Percentiles rank a stretch among this genome's conserved stretches.
These are phyloP conservation scores for Fagus sylvatica DNA, from an alignment of 306 rosid species.

Conservation along the genomic window DNA sequence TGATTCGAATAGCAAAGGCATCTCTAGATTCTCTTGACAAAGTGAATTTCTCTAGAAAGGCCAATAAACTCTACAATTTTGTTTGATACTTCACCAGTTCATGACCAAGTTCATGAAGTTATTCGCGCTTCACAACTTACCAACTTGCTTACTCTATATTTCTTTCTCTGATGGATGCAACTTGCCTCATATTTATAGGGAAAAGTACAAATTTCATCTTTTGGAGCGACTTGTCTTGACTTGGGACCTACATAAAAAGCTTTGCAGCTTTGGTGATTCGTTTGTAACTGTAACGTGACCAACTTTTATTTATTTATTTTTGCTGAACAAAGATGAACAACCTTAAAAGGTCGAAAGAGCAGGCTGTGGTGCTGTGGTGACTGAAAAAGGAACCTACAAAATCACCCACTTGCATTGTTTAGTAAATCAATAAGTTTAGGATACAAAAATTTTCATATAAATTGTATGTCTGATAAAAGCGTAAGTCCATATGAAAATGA, in stretches of 20 bases:
- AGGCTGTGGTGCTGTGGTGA: neutral
- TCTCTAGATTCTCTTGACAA: slow-evolving; percentile 12
- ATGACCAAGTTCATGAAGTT: neutral
- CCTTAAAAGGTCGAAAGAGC: neutral
- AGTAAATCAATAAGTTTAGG: neutral
- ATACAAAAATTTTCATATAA: too few species aligned
- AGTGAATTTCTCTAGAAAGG: neutral
- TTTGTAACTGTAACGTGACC: neutral
- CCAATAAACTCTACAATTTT: neutral
- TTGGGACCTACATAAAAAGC: neutral
- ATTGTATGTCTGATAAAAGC: too few species aligned
- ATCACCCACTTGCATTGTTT: neutral
- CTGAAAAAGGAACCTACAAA: neutral
- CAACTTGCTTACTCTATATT: neutral
- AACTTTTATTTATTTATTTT: too few species aligned
- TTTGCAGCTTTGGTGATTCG: neutral
- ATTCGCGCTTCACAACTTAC: neutral
- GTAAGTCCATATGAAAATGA: too few species aligned
- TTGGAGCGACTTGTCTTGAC: neutral
- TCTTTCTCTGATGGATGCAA: neutral
- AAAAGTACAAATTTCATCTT: neutral
- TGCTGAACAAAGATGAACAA: neutral
- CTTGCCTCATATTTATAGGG: neutral
- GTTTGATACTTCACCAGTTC: neutral
- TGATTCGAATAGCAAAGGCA: neutral